phyloP scores from a whole-genome alignment of 148 eudicot genomes.

The Rhododendron molle region DNA sequence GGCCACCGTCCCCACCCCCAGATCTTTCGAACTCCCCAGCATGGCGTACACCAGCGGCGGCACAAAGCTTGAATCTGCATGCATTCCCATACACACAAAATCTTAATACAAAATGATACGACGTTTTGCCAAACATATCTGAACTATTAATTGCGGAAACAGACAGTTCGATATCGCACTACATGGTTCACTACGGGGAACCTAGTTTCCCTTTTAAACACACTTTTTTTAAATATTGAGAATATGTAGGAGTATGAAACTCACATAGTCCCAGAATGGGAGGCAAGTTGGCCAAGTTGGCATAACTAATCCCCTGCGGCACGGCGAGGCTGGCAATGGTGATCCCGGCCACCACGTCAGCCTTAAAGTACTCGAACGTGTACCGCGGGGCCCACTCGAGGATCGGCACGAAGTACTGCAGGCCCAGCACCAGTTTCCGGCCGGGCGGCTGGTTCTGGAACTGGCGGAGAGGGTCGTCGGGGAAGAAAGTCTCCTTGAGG shows the following conservation, averaged over 20 bases:
- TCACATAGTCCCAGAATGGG: slow-evolving; percentile 61
- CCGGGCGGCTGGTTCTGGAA: slow-evolving; percentile 34
- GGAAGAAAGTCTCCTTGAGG: slow-evolving; percentile 54
- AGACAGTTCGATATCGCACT: too few species aligned
- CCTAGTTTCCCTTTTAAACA: too few species aligned
- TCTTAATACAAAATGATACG: neutral
- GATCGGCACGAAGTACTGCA: slow-evolving; percentile 60
- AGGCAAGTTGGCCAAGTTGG: slow-evolving; percentile 57
- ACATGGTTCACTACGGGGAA: too few species aligned
- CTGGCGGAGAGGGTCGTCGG: slow-evolving; percentile 53
- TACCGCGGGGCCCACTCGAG: slow-evolving; percentile 66
- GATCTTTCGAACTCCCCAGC: slow-evolving; percentile 56
- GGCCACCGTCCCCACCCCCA: slow-evolving; percentile 57
- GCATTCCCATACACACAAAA: neutral
- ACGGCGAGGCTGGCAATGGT: slow-evolving; percentile 73
- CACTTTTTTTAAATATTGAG: neutral
- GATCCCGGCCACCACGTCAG: slow-evolving; percentile 58
- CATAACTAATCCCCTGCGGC: slow-evolving; percentile 79
- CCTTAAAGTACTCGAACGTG: slow-evolving; percentile 32
- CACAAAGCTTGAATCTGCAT: slow-evolving; percentile 64
- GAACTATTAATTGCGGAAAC: too few species aligned
- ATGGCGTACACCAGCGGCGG: slow-evolving; percentile 62
- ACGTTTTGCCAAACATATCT: too few species aligned
- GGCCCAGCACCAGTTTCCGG: slow-evolving; percentile 22
- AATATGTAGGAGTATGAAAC: neutral